Base-by-base conservation (phyloP, 2,329 filamentous ascomycete species). In the Parasarocladium wereldwijsianum region DNA sequence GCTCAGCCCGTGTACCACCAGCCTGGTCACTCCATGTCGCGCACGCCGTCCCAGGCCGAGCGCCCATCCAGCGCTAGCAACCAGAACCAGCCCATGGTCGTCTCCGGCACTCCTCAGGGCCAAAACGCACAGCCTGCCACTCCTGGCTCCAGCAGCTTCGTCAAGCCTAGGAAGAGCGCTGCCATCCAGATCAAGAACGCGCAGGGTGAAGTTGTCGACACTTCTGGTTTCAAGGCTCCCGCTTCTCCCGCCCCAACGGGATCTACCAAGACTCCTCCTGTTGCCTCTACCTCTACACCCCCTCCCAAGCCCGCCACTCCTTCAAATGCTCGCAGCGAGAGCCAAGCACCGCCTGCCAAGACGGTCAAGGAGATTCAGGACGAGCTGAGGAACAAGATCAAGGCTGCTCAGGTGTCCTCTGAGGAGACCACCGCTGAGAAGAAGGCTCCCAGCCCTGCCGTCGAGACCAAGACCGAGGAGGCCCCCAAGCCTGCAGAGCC, bases 131-230 rank as follows among this genome's bases (percentile, higher is more conserved):
- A 66, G 40, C 46, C 57, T 7, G 69, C 33, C 30, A 38, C 49
- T 26, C 52, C 54, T 2, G 44, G 51, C 3, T 52, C 57, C 10
- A 55, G 53, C 22, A 54, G 51, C 35, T 66, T 68, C 34, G 49
- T 58, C 49, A 70, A 64, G 43, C 60, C 58, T 18, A 64, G 62
- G 50, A 82, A 78, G 62, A 84, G 71, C 52, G 75, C 74, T 27
- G 75, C 78, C 1, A 79, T 94, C 40, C 64, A 75, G 28, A 93
- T 94, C 62, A 92, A 84, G 63, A 82, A 84, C 17, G 68, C 24
- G 17, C n/a, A 76, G 33, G 86, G 84, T 37, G 83, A 90, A 47
- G 70, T 74, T 17, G 61, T 94, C 9, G 74, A 84, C 42, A 68
- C 64, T 58, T 81, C 60, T 49, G 70, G 56, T 32, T 56, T 69